Conservation (phyloP, 2,329 filamentous ascomycete genomes). For the Pezizomycotina sp. region DNA sequence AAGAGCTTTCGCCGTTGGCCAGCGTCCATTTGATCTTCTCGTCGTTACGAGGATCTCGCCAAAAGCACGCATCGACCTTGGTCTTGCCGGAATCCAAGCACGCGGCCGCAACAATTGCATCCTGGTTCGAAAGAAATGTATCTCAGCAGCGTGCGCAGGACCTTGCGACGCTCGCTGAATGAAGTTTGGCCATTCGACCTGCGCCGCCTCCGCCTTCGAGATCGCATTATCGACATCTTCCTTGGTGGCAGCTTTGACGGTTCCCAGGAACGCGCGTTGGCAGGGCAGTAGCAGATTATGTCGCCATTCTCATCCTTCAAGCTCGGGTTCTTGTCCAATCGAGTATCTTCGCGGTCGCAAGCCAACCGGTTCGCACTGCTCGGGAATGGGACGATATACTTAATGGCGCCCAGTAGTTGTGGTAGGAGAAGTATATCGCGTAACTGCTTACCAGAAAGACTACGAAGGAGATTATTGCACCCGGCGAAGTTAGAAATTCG, state of each 20-base stretch:
- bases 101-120: conserved; percentile 66
- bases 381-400: neutral
- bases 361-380: neutral
- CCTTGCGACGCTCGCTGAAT: conserved; percentile 58
- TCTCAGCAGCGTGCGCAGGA: conserved; percentile 63
- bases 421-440: neutral
- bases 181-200: conserved; percentile 64
- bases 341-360: conserved; percentile 20
- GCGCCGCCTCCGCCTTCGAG: conserved; percentile 54
- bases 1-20: conserved; percentile 66
- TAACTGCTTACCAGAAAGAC: no score
- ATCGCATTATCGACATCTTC: conserved; percentile 67
- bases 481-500: no score
- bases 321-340: conserved; percentile 36
- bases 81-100: conserved; percentile 94
- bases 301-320: conserved; percentile 28
- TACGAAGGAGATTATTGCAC: no score
- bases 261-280: conserved; percentile 72
- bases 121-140: conserved; percentile 78
- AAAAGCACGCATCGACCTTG: conserved; percentile 80
- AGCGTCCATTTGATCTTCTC: conserved; percentile 95
- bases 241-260: conserved; percentile 58
- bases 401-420: conserved; percentile 3
- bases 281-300: conserved; percentile 66
- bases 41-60: conserved; percentile 81